Base-by-base conservation (phyloP, 306 rosid genomes). In the Citrullus colocynthis region DNA sequence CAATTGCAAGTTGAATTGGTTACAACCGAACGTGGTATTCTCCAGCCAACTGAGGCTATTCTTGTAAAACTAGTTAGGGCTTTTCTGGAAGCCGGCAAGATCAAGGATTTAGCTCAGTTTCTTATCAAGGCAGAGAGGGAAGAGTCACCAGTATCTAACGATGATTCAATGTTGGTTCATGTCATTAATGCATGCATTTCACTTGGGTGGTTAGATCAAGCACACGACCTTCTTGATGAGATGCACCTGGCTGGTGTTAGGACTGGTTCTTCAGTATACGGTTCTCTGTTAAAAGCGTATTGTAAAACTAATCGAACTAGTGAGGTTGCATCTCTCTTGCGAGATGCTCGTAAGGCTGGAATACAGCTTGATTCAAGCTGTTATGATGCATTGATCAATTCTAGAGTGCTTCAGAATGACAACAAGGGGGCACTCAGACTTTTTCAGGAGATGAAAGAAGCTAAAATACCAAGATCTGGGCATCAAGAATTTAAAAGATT, bases 211-310 rank as follows among this genome's bases (percentile, higher is more conserved):
- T 87, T 93, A 83, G 98, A 91, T 80, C 88, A 93, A 81, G 97
- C 96, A n/a, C 92, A 91, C 45, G 96, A 90, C 90, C 97, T 93
- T 80, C 89, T 93, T 39, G 93, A 93, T 67, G 96, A 93, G 88
- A 87, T 90, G 91, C 90, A 86, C 62, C 82, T 93, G 81, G 96
- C 98, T 69, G 92, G 97, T 82, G 78, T 90, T 32, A 85, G 85
- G 82, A 81, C 86, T 13, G 84, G 89, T 74, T 83, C 96, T 39
- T 88, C 93, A 9, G 83, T 91, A 70, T 90, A 91, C 75, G 73
- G 88, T 49, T 90, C 93, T 70, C 96, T 93, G 74, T 63, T 93
- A 83, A 90, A 90, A 85, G 96, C 96, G 6, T 93, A 93, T 77
- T 91, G 93, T 83, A 81, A 64, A 82, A 91, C 88, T 55, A 91